phyloP scores from a whole-genome alignment of 1,139 yeast genomes.

The Magnusiomyces tetraspermus region DNA sequence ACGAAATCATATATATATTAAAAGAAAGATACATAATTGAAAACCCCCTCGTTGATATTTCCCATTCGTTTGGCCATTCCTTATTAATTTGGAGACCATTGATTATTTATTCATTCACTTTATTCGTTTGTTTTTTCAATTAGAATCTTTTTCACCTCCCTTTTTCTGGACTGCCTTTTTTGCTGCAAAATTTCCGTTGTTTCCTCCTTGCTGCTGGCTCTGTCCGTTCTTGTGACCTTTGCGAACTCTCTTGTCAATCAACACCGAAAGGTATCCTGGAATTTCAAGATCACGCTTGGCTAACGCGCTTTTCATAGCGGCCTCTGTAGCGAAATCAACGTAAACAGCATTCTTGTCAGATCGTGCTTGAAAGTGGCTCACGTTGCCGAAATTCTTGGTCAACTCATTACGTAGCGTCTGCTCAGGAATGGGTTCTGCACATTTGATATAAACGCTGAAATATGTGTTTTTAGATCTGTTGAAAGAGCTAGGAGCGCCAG shows the following conservation, averaged over 20 bases:
- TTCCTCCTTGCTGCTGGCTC: neutral
- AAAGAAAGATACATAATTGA: too few species aligned
- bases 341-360: neutral
- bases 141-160: too few species aligned
- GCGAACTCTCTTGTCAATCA: neutral
- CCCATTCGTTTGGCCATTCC: too few species aligned
- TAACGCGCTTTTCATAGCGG: neutral
- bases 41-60: too few species aligned
- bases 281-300: neutral
- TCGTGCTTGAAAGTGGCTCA: neutral
- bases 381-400: neutral
- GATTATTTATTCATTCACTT: too few species aligned
- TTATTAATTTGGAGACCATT: too few species aligned
- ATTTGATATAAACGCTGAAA: neutral
- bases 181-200: neutral
- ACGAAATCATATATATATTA: too few species aligned
- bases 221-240: neutral
- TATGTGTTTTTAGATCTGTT: neutral
- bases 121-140: too few species aligned
- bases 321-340: neutral
- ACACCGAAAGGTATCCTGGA: neutral
- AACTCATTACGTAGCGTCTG: neutral
- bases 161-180: too few species aligned
- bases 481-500: neutral
- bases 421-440: neutral